phyloP scores from a whole-genome alignment of 257 asterid species.

The Rauvolfia tetraphylla region DNA sequence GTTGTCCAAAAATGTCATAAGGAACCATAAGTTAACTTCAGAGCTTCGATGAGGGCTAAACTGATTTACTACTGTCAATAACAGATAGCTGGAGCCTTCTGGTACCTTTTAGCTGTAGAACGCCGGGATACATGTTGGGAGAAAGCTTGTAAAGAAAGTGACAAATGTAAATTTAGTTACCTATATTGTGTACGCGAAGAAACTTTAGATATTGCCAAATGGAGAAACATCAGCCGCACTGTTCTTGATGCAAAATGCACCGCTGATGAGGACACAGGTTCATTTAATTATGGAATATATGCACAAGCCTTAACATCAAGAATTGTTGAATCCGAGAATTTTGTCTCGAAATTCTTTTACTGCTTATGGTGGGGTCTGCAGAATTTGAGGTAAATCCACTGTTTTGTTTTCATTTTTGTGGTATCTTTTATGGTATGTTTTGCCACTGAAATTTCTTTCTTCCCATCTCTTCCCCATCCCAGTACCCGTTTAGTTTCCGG shows the following conservation, averaged over 20 bases:
- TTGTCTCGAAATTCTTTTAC: slow-evolving; percentile 63
- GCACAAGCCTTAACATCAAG: slow-evolving; percentile 63
- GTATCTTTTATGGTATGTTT: neutral
- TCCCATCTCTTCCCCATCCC: slow-evolving; percentile 1
- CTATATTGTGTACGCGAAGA: slow-evolving; percentile 66
- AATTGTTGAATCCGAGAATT: slow-evolving; percentile 61
- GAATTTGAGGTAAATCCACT: slow-evolving; percentile 59
- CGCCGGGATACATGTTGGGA: slow-evolving; percentile 89
- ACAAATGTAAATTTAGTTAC: slow-evolving; percentile 35
- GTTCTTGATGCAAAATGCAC: slow-evolving; percentile 58
- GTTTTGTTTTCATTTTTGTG: neutral
- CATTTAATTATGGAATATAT: slow-evolving; percentile 73
- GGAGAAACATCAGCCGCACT: slow-evolving; percentile 50
- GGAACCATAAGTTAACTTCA: neutral
- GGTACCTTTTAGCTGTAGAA: slow-evolving; percentile 88
- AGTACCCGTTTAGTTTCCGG: neutral
- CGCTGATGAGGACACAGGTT: slow-evolving; percentile 31
- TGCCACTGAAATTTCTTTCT: neutral
- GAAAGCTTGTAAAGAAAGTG: slow-evolving; percentile 50
- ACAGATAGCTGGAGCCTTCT: slow-evolving; percentile 87
- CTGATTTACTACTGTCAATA: slow-evolving; percentile 12
- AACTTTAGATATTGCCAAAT: slow-evolving; percentile 34
- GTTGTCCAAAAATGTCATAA: neutral
- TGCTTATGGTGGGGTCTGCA: slow-evolving; percentile 97
- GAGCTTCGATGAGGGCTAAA: slow-evolving; percentile 5